A percentile compares a stretch with the other conserved stretches of the same genome.
phyloP scores from a whole-genome alignment of 108 stramenopile species.

The Cyclotella baltica region DNA sequence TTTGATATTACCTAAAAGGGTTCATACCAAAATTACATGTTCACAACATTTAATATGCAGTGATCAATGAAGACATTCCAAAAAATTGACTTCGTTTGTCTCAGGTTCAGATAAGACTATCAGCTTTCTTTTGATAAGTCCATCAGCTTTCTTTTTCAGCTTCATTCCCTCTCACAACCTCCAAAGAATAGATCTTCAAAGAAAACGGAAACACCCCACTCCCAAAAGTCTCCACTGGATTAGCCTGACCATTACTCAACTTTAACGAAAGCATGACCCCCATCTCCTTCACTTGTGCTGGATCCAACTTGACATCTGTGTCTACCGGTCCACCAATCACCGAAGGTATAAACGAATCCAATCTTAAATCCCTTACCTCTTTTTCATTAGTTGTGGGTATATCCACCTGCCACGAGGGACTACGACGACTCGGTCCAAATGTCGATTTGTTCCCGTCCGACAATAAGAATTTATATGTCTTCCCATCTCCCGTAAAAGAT shows the following conservation, averaged over 20 bases:
- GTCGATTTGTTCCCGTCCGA: conserved; percentile 61
- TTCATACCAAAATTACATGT: no score
- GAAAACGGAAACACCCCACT: conserved; percentile 75
- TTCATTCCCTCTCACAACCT: conserved; percentile 20
- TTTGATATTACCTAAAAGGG: no score
- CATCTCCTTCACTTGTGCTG: conserved; percentile 64
- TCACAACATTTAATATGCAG: no score
- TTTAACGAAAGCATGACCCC: conserved; percentile 79
- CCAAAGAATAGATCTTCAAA: conserved; percentile 62
- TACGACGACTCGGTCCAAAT: conserved; percentile 57
- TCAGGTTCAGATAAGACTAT: not conserved
- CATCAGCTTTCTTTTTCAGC: not conserved
- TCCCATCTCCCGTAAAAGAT: conserved; percentile 64
- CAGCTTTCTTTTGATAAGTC: no score
- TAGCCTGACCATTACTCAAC: conserved; percentile 66
- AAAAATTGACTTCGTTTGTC: not conserved
- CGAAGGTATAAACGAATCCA: conserved; percentile 52
- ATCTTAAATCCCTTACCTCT: conserved; percentile 43
- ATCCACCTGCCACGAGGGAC: conserved; percentile 73
- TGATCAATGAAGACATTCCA: not conserved
- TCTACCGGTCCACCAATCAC: conserved; percentile 53
- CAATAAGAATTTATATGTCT: conserved; percentile 76
- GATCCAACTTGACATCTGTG: conserved; percentile 55
- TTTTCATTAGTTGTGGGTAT: conserved; percentile 59
- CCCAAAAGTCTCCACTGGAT: conserved; percentile 77